phyloP scores from a whole-genome alignment of 2,329 filamentous ascomycete genomes.

The Colletotrichum tabaci region DNA sequence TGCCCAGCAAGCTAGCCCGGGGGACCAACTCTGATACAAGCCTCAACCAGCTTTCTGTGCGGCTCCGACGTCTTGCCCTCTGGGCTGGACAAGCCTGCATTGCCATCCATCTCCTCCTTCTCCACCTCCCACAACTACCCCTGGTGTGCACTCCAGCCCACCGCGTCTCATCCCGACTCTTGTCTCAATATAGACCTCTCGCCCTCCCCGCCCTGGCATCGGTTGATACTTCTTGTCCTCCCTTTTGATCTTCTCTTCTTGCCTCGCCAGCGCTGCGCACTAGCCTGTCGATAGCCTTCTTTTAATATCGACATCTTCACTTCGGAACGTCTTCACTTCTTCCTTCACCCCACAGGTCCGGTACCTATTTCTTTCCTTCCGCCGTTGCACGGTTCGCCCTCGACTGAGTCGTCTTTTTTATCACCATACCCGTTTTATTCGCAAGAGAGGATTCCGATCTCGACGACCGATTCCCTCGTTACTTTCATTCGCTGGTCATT shows the following conservation, averaged over 20 bases:
- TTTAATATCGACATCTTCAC: slow-evolving; percentile 62
- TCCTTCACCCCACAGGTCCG: slow-evolving; percentile 64
- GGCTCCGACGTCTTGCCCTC: slow-evolving; percentile 54
- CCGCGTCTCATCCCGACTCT: slow-evolving; percentile 39
- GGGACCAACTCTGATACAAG: slow-evolving; percentile 57
- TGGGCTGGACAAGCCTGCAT: slow-evolving; percentile 51
- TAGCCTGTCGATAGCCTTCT: slow-evolving; percentile 68
- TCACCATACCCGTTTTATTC: slow-evolving; percentile 39
- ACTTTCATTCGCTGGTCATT: slow-evolving; percentile 39
- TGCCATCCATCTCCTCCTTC: slow-evolving; percentile 19
- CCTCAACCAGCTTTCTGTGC: slow-evolving; percentile 47
- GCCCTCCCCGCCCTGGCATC: slow-evolving; percentile 38
- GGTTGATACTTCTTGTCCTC: slow-evolving; percentile 45
- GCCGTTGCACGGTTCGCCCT: slow-evolving; percentile 46
- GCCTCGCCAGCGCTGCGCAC: slow-evolving; percentile 63
- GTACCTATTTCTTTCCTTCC: slow-evolving; percentile 59
- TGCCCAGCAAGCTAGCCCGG: slow-evolving; percentile 51
- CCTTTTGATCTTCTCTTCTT: slow-evolving; percentile 50
- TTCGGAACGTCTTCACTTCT: slow-evolving; percentile 46
- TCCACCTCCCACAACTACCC: slow-evolving; percentile 18
- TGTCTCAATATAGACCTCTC: slow-evolving; percentile 57
- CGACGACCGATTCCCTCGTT: slow-evolving; percentile 43
- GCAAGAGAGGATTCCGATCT: slow-evolving; percentile 40
- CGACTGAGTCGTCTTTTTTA: slow-evolving; percentile 44
- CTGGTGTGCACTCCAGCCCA: slow-evolving; percentile 34